A percentile compares a stretch with the other conserved stretches of the same genome.
These are phyloP conservation scores for Naganishia vaughanmartiniae DNA, from an alignment of 768 basidiomycete genomes.

Conservation along the genomic window DNA sequence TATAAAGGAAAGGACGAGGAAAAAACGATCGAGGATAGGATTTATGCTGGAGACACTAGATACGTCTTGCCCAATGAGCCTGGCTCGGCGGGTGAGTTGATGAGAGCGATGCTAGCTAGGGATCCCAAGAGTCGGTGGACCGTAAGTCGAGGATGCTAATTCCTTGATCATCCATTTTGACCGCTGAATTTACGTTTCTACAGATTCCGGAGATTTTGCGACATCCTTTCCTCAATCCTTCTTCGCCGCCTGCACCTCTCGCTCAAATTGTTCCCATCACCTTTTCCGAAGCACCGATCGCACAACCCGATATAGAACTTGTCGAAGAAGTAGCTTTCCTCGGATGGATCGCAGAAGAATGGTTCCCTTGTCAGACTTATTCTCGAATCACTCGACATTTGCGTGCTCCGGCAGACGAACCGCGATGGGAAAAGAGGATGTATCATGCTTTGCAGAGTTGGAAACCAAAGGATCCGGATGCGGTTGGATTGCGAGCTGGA, in stretches of 20 bases:
- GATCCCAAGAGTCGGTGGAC: conserved; percentile 40
- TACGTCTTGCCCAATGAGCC: conserved; percentile 17
- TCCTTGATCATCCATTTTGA: neutral
- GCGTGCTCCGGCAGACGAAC: conserved; percentile 1
- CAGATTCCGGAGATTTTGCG: conserved; percentile 44
- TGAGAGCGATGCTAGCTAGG: conserved; percentile 40
- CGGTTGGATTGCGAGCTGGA: conserved; percentile 24
- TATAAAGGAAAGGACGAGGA: conserved; percentile 35
- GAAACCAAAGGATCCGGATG: conserved; percentile 35
- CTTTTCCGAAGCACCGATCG: conserved; percentile 22
- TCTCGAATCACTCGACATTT: conserved; percentile 15
- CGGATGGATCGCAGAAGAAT: conserved; percentile 26
- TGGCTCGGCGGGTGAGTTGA: conserved; percentile 36
- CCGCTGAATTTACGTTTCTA: neutral
- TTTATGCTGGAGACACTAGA: conserved; percentile 33
- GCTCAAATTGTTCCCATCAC: conserved; percentile 14
- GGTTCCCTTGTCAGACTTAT: conserved; percentile 28
- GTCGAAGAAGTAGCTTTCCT: conserved; percentile 29
- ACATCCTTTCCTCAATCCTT: conserved; percentile 40
- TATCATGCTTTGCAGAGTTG: conserved; percentile 32
- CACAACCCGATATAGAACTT: conserved; percentile 9
- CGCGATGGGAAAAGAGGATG: conserved; percentile 32
- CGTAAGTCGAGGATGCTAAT: conserved; percentile 35
- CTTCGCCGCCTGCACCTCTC: conserved; percentile 30
- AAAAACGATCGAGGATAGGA: conserved; percentile 35